Conservation (phyloP, 2,329 filamentous ascomycete species). For the Aspergillus fischeri region DNA sequence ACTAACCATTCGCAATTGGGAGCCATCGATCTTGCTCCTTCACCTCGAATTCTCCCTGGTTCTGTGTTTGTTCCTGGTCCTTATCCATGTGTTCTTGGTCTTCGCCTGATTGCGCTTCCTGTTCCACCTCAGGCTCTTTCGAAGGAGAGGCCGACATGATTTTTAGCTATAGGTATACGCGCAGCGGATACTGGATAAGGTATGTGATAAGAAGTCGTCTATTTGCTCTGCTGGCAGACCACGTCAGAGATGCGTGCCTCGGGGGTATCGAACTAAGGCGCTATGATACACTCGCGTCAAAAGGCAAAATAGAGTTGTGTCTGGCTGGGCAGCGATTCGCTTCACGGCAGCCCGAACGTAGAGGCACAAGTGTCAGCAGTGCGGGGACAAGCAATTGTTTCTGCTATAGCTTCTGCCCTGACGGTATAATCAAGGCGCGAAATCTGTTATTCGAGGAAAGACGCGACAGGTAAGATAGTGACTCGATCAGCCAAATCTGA, state of each 20-base stretch:
- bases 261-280: conserved; percentile 20
- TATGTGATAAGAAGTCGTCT: conserved; percentile 27
- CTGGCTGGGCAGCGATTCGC: conserved; percentile 37
- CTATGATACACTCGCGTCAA: conserved; percentile 22
- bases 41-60: conserved; percentile 91
- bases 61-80: conserved; percentile 65
- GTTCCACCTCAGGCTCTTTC: conserved; percentile 84
- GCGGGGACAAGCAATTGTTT: conserved; percentile 29
- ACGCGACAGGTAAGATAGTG: conserved; percentile 12
- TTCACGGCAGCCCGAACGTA: conserved; percentile 32
- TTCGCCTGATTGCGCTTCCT: conserved; percentile 89
- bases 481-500: conserved; percentile 5
- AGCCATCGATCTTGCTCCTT: conserved; percentile 99
- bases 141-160: conserved; percentile 93
- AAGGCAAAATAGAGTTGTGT: conserved; percentile 21
- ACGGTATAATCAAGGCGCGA: conserved; percentile 23
- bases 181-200: conserved; percentile 34
- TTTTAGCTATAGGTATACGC: conserved; percentile 53
- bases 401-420: conserved; percentile 23
- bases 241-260: conserved; percentile 40
- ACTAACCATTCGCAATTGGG: conserved; percentile 99
- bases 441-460: conserved; percentile 18
- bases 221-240: conserved; percentile 41
- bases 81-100: conserved; percentile 84
- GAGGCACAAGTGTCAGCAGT: conserved; percentile 20